Conservation (phyloP, 768 basidiomycete species). For the Dendrothele bispora region DNA sequence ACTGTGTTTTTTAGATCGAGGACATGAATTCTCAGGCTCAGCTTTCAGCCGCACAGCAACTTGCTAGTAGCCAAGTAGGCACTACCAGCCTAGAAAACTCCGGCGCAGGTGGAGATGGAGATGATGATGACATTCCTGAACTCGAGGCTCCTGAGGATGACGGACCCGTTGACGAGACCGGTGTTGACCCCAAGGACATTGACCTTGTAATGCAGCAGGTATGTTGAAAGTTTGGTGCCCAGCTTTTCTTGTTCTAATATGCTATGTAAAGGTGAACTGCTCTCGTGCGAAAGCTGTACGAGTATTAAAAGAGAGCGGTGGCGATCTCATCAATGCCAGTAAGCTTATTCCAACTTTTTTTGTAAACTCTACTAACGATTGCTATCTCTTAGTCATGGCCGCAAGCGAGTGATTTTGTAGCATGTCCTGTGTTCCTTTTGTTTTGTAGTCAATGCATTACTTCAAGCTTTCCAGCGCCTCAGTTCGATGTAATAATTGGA, state of each 20-base stretch:
- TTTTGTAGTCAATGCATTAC: conserved; percentile 1
- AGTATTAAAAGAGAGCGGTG: conserved; percentile 87
- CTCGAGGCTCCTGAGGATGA: conserved; percentile 83
- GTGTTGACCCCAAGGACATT: conserved; percentile 91
- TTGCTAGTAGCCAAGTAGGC: conserved; percentile 49
- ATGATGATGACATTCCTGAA: conserved; percentile 82
- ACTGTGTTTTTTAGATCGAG: conserved; percentile 66
- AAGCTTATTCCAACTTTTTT: conserved; percentile 36
- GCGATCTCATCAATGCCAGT: conserved; percentile 97
- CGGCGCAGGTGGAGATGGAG: conserved; percentile 48
- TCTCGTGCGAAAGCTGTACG: conserved; percentile 90
- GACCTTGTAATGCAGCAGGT: conserved; percentile 83
- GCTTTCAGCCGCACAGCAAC: conserved; percentile 76
- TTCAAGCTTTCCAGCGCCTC: conserved; percentile 50
- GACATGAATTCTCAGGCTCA: conserved; percentile 84
- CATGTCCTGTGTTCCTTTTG: conserved; percentile 25
- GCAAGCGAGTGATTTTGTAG: conserved; percentile 81
- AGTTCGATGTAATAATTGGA: conserved; percentile 88
- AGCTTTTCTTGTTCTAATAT: not conserved
- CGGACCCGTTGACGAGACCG: conserved; percentile 80
- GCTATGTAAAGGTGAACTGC: conserved; percentile 68
- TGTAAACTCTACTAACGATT: conserved; percentile 11
- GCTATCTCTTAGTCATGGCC: conserved; percentile 77
- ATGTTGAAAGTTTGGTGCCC: not conserved
- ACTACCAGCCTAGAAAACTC: conserved; percentile 50